Evolutionary conservation across 768 basidiomycete species (phyloP).

Genomic region (Coprinellus micaceus): DNA sequence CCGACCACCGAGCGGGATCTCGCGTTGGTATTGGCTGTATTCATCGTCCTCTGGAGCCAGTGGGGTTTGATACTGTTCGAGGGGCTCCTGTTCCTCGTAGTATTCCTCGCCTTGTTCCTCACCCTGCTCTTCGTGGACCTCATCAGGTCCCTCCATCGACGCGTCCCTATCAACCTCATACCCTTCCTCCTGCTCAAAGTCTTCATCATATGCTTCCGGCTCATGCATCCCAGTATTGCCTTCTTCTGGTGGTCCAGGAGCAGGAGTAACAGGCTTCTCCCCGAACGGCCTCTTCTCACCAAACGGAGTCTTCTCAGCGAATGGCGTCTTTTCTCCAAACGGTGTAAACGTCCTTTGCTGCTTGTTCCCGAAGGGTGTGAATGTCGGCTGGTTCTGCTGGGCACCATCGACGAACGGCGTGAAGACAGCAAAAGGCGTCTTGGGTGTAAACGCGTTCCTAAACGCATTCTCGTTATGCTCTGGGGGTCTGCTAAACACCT

Average conservation of each 20-base stretch:
- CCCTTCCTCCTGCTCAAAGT: too few relatives aligned
- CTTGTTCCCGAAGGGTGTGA: conserved; percentile 34
- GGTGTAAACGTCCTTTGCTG: conserved; percentile 25
- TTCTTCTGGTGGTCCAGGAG: not conserved
- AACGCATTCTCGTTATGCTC: conserved; percentile 36
- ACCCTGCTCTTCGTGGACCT: conserved; percentile 29
- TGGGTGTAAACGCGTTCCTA: conserved; percentile 41
- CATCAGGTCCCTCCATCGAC: not conserved
- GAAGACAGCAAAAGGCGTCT: conserved; percentile 37
- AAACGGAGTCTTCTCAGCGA: too few relatives aligned
- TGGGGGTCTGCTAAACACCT: conserved; percentile 77
- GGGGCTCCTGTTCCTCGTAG: conserved; percentile 27
- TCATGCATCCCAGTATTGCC: not conserved
- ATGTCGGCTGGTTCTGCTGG: conserved; percentile 24
- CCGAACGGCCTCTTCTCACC: not conserved
- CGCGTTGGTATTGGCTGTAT: conserved; percentile 37
- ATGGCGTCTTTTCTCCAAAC: conserved; percentile 8
- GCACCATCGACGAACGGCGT: conserved; percentile 39
- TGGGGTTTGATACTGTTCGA: conserved; percentile 31
- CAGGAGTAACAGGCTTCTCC: conserved; percentile 19
- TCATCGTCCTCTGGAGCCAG: conserved; percentile 32
- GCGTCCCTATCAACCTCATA: too few relatives aligned
- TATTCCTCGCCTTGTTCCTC: conserved; percentile 25
- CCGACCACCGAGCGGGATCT: conserved; percentile 64
- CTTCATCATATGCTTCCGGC: conserved; percentile 4